A percentile compares a stretch with the other conserved stretches of the same genome.
phyloP scores from a whole-genome alignment of 345 rosid genomes.

The Euphorbia tirucalli region DNA sequence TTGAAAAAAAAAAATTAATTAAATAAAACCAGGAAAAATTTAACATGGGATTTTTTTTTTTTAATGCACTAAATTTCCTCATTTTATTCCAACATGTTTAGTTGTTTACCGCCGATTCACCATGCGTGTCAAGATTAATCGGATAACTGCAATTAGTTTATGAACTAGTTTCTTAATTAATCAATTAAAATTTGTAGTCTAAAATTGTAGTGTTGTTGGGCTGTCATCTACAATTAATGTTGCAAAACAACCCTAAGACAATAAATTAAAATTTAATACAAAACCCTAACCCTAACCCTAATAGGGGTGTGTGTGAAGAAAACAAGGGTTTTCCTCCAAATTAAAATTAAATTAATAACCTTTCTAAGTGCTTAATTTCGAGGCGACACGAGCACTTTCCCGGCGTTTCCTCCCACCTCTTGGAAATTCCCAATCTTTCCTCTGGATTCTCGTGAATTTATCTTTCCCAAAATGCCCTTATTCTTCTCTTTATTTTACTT shows the following conservation, averaged over 20 bases:
- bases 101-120: too few species aligned
- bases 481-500: conserved; percentile 18
- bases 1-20: too few species aligned
- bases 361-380: conserved; percentile 40
- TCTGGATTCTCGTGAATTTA: conserved; percentile 53
- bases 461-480: conserved; percentile 33
- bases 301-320: conserved; percentile 16
- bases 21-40: too few species aligned
- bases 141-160: neutral
- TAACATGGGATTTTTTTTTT: too few species aligned
- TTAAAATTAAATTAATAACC: too few species aligned
- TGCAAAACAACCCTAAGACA: conserved; percentile 27
- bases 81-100: conserved; percentile 4
- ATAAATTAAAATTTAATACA: too few species aligned
- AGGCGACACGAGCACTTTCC: conserved; percentile 98
- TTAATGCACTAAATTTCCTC: neutral
- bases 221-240: neutral
- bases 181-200: too few species aligned
- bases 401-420: conserved; percentile 86
- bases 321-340: conserved; percentile 23
- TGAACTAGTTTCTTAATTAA: too few species aligned
- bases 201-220: neutral
- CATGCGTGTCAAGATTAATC: neutral
- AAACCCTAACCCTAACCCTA: conserved; percentile 34
- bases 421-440: conserved; percentile 50